phyloP scores from a whole-genome alignment of 1,284 basidiomycete genomes.

The Puccinia hordei region DNA sequence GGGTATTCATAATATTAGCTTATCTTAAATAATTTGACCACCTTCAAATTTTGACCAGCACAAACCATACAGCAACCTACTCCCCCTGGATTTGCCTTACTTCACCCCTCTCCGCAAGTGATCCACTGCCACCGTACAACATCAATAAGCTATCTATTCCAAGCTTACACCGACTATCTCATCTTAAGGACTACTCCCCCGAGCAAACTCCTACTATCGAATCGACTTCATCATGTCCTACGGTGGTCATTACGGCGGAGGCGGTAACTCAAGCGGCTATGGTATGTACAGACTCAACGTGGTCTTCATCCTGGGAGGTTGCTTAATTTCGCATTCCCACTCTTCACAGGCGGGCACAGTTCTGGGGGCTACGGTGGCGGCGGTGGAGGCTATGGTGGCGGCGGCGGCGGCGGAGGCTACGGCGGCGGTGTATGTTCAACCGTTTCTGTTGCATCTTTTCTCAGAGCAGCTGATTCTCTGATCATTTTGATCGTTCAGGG shows the following conservation, averaged over 20 bases:
- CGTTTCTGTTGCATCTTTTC: neutral
- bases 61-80: no score
- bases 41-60: no score
- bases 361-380: constrained; percentile 28
- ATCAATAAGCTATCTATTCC: neutral
- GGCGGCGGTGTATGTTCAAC: constrained; percentile 50
- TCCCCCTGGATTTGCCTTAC: no score
- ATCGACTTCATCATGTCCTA: constrained; percentile 48
- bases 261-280: constrained; percentile 33
- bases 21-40: no score
- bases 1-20: no score
- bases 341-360: constrained; percentile 3
- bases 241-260: constrained; percentile 41
- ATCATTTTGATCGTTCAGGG: constrained; percentile 52
- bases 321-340: neutral
- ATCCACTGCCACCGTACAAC: no score
- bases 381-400: constrained; percentile 33
- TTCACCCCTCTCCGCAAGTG: no score
- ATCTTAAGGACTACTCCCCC: neutral
- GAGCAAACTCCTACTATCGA: no score
- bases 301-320: neutral
- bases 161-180: neutral
- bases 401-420: constrained; percentile 48
- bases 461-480: neutral
- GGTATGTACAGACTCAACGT: neutral